phyloP scores from a whole-genome alignment of 2,329 filamentous ascomycete genomes.

The Kalaharituber pfeilii region DNA sequence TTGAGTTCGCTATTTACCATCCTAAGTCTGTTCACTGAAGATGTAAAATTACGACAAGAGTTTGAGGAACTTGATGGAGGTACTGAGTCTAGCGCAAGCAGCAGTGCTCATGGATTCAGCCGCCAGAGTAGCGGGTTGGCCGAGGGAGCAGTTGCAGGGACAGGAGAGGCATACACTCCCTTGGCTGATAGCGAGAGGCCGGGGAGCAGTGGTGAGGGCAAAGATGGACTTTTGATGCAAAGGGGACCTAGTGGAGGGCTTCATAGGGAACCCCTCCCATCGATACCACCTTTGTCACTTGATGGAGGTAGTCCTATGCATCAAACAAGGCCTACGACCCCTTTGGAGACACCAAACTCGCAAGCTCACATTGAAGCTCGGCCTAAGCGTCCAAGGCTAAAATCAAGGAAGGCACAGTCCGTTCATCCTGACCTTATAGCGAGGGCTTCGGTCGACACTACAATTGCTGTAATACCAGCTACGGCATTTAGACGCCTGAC shows the following conservation, averaged over 20 bases:
- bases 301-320: slow-evolving; percentile 31
- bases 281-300: slow-evolving; percentile 58
- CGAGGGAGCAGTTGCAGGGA: too few species aligned
- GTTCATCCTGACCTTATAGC: slow-evolving; percentile 94
- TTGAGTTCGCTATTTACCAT: slow-evolving; percentile 99
- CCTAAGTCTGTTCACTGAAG: slow-evolving; percentile 89
- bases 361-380: slow-evolving; percentile 27
- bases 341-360: slow-evolving; percentile 24
- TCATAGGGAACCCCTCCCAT: slow-evolving; percentile 30
- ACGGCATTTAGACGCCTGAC: slow-evolving; percentile 88
- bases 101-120: slow-evolving; percentile 11
- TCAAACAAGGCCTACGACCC: slow-evolving; percentile 20
- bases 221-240: not conserved
- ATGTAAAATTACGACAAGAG: slow-evolving; percentile 59
- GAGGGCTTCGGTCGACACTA: slow-evolving; percentile 89
- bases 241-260: not conserved
- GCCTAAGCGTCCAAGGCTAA: slow-evolving; percentile 25
- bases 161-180: not conserved
- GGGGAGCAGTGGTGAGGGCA: not conserved
- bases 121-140: slow-evolving; percentile 10
- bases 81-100: slow-evolving; percentile 12
- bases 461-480: slow-evolving; percentile 93
- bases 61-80: slow-evolving; percentile 38
- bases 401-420: slow-evolving; percentile 41
- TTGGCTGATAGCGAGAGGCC: not conserved